Base-by-base conservation (phyloP, 768 basidiomycete species). In the Pulveroboletus sp. region DNA sequence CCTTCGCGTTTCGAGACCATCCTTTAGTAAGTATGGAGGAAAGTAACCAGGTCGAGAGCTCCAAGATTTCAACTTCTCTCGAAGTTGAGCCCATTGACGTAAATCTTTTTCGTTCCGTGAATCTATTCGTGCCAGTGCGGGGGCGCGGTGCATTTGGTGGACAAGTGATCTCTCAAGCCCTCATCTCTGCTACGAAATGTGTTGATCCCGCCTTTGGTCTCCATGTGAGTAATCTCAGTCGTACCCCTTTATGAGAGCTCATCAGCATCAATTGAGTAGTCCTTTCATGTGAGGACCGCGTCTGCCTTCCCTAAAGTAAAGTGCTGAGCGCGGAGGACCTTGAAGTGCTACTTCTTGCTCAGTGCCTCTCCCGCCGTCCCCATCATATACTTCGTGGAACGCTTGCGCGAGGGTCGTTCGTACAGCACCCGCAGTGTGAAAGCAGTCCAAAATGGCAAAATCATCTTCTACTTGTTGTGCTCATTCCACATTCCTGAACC, bases 121-220 rank as follows among this genome's bases (percentile, higher is more conserved):
- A 79, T 1, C 72, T 92, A 2, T 84, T 77, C 72, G 40, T 80
- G n/a, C 89, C 86, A 1, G 55, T 65, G 8, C 68, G 73, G 16
- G 76, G 78, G 14, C 75, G 90, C 41, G 89, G 89, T 14, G 89
- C 89, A 13, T 93, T 89, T 59, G 90, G 91, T 52, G 90, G 90
- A 72, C 89, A 92, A 67, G 90, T 93, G 49, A 90, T 93, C 56
- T 89, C 86, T 31, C 90, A 93, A 61, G 91, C 89, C 5, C 70
- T 93, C 24, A 85, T 89, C 12, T 79, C 87, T 3, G 90, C 90
- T 1, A 89, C 87, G 13, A 84, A 82, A 51, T 81, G 82, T 45
- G 86, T 93, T 0, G 71, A 81, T 37, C 73, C 81, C 11, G 74
- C 69, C 14, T 89, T 78, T 64, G 78, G 76, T 22, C 68, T 90